A percentile compares a stretch with the other conserved stretches of the same genome.
These are phyloP conservation scores for Cordyceps militaris DNA, from an alignment of 2,329 filamentous ascomycete genomes.

Conservation along the genomic window DNA sequence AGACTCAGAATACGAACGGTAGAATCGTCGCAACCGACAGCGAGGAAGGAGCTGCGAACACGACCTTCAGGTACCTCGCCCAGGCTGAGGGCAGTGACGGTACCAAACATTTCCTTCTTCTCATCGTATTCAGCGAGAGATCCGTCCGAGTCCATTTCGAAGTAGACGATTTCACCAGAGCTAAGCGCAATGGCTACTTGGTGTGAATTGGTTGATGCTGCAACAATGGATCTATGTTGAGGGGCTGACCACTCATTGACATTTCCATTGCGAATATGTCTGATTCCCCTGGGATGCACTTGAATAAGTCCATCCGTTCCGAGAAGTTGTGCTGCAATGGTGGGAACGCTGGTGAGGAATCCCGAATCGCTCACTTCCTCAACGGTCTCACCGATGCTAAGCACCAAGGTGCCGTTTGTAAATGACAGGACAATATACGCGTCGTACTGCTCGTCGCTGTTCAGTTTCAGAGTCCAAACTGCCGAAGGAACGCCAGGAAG, in stretches of 20 bases:
- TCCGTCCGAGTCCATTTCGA: slow-evolving; percentile 91
- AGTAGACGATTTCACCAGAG: slow-evolving; percentile 95
- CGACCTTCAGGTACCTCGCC: slow-evolving; percentile 89
- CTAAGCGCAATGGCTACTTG: slow-evolving; percentile 92
- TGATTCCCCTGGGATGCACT: slow-evolving; percentile 92
- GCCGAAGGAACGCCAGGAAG: slow-evolving; percentile 81
- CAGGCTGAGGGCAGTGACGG: slow-evolving; percentile 88
- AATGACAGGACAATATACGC: slow-evolving; percentile 95
- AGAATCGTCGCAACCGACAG: slow-evolving; percentile 93
- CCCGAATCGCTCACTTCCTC: slow-evolving; percentile 93
- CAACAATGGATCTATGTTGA: slow-evolving; percentile 89
- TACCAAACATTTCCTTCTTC: slow-evolving; percentile 89
- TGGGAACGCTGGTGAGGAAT: slow-evolving; percentile 82
- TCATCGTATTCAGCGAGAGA: slow-evolving; percentile 91
- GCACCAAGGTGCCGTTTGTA: slow-evolving; percentile 78
- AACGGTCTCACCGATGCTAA: slow-evolving; percentile 94
- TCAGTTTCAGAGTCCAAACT: slow-evolving; percentile 92
- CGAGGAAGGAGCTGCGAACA: slow-evolving; percentile 82
- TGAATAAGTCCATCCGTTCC: slow-evolving; percentile 90
- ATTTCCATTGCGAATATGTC: slow-evolving; percentile 71
- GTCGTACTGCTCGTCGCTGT: slow-evolving; percentile 75
- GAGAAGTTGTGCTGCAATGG: slow-evolving; percentile 86
- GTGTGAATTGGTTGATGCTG: slow-evolving; percentile 84
- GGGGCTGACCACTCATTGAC: slow-evolving; percentile 93
- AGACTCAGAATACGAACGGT: slow-evolving; percentile 90